phyloP scores from a whole-genome alignment of 805 yeast genomes.

The Zygotorulaspora florentina region DNA sequence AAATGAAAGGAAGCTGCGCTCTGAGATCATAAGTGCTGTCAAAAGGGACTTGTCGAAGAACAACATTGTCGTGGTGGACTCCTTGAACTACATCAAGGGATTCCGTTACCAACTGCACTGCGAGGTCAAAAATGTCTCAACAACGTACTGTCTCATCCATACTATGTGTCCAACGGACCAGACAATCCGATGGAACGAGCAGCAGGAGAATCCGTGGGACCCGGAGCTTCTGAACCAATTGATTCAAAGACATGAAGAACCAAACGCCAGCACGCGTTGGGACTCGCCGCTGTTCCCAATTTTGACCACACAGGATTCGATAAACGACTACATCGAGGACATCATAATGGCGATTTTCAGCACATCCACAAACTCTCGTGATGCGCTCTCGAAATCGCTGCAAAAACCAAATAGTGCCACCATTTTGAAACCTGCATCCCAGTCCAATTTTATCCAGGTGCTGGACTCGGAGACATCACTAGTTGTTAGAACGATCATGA shows the following conservation, averaged over 20 bases:
- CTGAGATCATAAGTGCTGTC: conserved; percentile 82
- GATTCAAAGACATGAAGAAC: conserved; percentile 88
- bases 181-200: conserved; percentile 59
- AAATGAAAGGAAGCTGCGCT: conserved; percentile 77
- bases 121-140: conserved; percentile 80
- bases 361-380: conserved; percentile 29
- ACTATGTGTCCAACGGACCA: conserved; percentile 62
- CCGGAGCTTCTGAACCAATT: conserved; percentile 60
- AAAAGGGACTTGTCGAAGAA: conserved; percentile 68
- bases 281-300: conserved; percentile 85
- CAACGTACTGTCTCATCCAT: conserved; percentile 80
- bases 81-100: conserved; percentile 88
- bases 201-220: conserved; percentile 49
- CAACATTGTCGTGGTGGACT: conserved; percentile 78
- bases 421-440: conserved; percentile 70
- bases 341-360: conserved; percentile 58
- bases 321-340: conserved; percentile 54
- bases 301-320: conserved; percentile 38
- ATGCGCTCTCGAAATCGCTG: conserved; percentile 51
- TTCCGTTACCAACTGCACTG: conserved; percentile 91
- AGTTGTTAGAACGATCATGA: conserved; percentile 59
- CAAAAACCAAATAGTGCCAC: conserved; percentile 80
- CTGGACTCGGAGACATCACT: conserved; percentile 67
- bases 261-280: conserved; percentile 82
- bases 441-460: conserved; percentile 70